Evolutionary conservation across 352 stramenopile genomes (phyloP).

Genomic region (Pythium apleroticum): DNA sequence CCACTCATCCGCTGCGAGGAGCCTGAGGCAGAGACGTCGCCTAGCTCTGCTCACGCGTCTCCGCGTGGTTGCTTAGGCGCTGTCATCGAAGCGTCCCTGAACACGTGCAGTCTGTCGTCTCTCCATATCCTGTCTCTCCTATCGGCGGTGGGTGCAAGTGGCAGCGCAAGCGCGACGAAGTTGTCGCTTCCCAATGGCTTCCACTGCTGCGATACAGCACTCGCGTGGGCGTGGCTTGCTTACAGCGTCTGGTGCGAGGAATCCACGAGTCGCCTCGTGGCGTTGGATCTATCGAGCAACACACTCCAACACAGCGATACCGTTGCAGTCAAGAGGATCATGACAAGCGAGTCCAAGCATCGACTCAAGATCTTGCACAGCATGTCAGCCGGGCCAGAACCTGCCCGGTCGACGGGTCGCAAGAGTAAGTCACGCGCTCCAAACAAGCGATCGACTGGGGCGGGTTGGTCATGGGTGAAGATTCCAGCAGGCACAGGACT

Average conservation of each 20-base stretch:
- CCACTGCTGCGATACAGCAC: constrained; percentile 19
- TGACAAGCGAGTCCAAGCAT: background rate
- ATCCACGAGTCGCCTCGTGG: constrained; percentile 6
- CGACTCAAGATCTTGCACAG: background rate
- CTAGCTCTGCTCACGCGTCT: too few species aligned
- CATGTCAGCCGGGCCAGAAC: background rate
- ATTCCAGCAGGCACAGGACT: background rate
- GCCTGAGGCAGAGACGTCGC: background rate
- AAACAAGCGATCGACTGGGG: background rate
- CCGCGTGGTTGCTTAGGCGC: background rate
- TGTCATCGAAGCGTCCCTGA: constrained; percentile 26
- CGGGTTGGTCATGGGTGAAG: background rate
- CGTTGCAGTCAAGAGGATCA: constrained; percentile 13
- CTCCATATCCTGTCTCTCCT: constrained; percentile 41
- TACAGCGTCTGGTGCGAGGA: constrained; percentile 18
- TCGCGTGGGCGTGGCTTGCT: constrained; percentile 49
- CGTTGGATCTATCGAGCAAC: constrained; percentile 46
- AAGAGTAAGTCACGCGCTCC: background rate
- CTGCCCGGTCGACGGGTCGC: too few species aligned
- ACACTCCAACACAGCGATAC: constrained; percentile 34
- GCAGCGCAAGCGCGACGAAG: background rate
- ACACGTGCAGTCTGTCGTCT: constrained; percentile 31
- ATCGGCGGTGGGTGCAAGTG: constrained; percentile 30
- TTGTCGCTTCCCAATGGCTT: constrained; percentile 37
- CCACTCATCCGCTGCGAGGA: background rate